Evolutionary conservation across 176 grass and related monocot species (phyloP), one percentile per base, ranked within the genome.

Genomic region (Eleusine indica): DNA sequence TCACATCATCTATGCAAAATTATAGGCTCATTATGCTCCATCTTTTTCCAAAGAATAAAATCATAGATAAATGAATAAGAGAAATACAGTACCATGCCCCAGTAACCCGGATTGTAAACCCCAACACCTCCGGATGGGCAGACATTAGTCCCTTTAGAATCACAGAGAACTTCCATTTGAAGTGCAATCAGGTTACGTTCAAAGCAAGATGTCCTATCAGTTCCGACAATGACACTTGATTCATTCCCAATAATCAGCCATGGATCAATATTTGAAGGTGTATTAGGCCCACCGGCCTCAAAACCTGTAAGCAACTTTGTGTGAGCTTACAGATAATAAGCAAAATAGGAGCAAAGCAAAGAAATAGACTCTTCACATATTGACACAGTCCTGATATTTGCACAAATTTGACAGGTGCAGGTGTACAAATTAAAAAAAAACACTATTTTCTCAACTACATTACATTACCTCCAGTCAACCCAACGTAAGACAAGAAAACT

Each of bases 91-190:
- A 98, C 96, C 96, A 98, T 98, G 85, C 93, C 93, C 92, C 96
- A 95, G 51, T 88, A 98, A 62, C 96, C 91, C 79, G 93, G 96
- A 89, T 98, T 98, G 37, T 95, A 95, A 73, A 98, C 70, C 4
- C 96, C 96, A 69, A 98, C 96, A 22, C 91, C 93, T 75, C 92
- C 89, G 12, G 89, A 57, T 41, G 92, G 96, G 79, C 93, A 93
- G 15, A 69, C 47, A 87, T 87, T 87, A 21, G 70, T 67, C 77
- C 80, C 91, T 82, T 90, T 80, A 77, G 83, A 87, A 78, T 78
- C 80, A 75, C 96, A 98, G 71, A 93, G 87, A 51, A 89, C 74
- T 82, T 98, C 88, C 88, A 98, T 92, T 77, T 82, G 87, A 47
- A 98, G 88, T 53, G 96, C 96, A 70, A 98, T 83, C 7, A 73